Conservation (phyloP, 1,284 basidiomycete species). For the Wolfiporia cocos region DNA sequence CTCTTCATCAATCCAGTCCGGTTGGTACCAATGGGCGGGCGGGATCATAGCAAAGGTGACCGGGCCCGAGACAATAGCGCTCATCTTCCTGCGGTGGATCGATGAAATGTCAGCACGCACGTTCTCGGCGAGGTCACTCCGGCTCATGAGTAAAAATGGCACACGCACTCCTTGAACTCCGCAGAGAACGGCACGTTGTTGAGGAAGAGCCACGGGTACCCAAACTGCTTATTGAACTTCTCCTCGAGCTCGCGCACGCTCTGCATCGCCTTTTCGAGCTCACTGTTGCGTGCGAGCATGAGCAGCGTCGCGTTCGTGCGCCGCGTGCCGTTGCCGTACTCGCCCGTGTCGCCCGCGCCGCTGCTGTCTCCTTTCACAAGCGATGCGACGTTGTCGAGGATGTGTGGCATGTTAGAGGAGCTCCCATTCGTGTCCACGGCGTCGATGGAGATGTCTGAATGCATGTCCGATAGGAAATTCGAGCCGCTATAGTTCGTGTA, state of each 20-base stretch:
- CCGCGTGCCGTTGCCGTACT: conserved; percentile 8
- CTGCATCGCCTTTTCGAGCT: conserved; percentile 51
- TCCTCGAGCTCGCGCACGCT: conserved; percentile 56
- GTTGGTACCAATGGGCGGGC: conserved; percentile 80
- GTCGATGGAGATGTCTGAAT: conserved; percentile 5
- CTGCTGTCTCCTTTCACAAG: no score
- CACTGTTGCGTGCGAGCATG: conserved; percentile 63
- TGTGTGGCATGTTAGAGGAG: no score
- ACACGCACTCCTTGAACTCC: conserved; percentile 56
- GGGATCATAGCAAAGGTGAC: conserved; percentile 44
- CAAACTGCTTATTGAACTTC: conserved; percentile 58
- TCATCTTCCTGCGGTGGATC: conserved; percentile 34
- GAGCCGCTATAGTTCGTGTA: conserved; percentile 29
- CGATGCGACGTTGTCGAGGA: no score
- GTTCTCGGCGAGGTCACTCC: no score
- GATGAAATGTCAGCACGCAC: no score
- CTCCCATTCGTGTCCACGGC: no score
- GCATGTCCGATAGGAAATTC: conserved; percentile 23
- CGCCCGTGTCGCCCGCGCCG: no score
- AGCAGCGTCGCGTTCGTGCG: conserved; percentile 30
- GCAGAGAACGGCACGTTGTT: conserved; percentile 69
- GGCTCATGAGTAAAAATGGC: no score
- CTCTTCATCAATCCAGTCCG: conserved; percentile 77
- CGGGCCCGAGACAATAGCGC: conserved; percentile 31
- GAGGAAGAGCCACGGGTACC: conserved; percentile 71